phyloP scores from a whole-genome alignment of 805 yeast genomes.

The Candida alai region DNA sequence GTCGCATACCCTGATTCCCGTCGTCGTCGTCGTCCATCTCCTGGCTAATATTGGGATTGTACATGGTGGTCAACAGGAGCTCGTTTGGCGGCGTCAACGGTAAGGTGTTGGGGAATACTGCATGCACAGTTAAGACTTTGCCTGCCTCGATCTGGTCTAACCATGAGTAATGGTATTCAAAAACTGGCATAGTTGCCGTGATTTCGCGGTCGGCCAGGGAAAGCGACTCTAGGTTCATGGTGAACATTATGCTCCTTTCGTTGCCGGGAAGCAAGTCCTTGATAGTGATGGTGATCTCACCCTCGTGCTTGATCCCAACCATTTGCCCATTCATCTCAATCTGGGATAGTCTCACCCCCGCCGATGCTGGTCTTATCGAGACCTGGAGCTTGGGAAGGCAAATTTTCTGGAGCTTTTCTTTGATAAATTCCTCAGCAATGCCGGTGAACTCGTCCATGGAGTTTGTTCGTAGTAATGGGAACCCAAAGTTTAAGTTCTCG shows the following conservation, averaged over 20 bases:
- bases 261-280: slow-evolving; percentile 13
- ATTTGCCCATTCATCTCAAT: slow-evolving; percentile 23
- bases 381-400: slow-evolving; percentile 21
- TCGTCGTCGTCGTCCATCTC: too few species aligned
- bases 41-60: neutral
- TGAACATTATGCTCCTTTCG: slow-evolving; percentile 16
- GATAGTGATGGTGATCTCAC: slow-evolving; percentile 10
- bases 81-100: neutral
- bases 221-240: slow-evolving; percentile 8
- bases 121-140: neutral
- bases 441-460: slow-evolving; percentile 16
- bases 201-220: neutral
- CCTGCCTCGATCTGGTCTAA: slow-evolving; percentile 2
- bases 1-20: neutral
- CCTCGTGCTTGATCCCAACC: slow-evolving; percentile 8
- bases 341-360: slow-evolving; percentile 14
- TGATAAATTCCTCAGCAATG: slow-evolving; percentile 12
- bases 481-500: slow-evolving; percentile 13
- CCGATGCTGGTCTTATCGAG: slow-evolving; percentile 14
- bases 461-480: slow-evolving; percentile 16
- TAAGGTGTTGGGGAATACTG: neutral
- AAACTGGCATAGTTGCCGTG: slow-evolving; percentile 1
- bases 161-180: slow-evolving; percentile 7
- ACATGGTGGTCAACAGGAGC: neutral
- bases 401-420: slow-evolving; percentile 14